These are phyloP conservation scores for Geranium rotundifolium DNA, from an alignment of 345 rosid species.

Conservation along the genomic window DNA sequence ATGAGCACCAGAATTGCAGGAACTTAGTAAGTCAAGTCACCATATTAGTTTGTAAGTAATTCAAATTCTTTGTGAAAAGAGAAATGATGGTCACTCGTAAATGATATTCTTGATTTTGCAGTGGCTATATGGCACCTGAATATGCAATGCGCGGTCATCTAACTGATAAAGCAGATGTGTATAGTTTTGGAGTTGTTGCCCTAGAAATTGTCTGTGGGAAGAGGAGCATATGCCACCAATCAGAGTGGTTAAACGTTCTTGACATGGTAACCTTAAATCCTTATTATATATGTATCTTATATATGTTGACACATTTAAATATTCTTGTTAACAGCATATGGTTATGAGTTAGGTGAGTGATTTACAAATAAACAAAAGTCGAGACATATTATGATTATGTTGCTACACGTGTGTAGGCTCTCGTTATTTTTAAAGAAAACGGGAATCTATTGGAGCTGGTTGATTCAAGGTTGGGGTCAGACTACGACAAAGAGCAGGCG, in stretches of 20 bases:
- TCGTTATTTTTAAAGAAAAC: background rate
- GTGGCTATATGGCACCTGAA: background rate
- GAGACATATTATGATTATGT: too few species aligned
- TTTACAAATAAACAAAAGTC: too few species aligned
- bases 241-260: background rate
- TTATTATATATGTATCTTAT: background rate
- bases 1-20: conserved; percentile 17
- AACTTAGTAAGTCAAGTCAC: background rate
- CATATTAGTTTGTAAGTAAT: conserved; percentile 2
- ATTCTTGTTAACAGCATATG: too few species aligned
- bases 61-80: background rate
- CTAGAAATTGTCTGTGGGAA: background rate
- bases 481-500: background rate
- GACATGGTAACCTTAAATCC: background rate
- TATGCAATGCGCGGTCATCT: background rate
- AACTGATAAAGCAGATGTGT: background rate
- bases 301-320: too few species aligned
- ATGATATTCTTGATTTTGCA: background rate
- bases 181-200: background rate
- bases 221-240: background rate
- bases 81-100: too few species aligned
- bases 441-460: background rate
- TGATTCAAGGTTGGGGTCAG: background rate
- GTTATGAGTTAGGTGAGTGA: too few species aligned
- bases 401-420: background rate